Evolutionary conservation across 208 protist species (phyloP).

Genomic region (Leishmania gerbilli): DNA sequence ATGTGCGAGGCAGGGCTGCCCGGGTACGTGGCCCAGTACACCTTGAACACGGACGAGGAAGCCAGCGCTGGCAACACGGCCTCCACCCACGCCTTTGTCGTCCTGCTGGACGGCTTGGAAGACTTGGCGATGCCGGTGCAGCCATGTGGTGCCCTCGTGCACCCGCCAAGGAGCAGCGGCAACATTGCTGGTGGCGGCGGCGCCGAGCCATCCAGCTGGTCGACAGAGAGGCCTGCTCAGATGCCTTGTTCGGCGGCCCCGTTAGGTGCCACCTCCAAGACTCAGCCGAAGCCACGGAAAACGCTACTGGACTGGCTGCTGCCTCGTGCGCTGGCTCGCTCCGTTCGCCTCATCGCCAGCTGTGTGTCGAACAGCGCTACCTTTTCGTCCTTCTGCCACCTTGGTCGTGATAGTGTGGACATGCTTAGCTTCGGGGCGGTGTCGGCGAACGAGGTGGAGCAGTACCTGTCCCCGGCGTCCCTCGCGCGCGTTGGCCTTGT

Average conservation of each 20-base stretch:
- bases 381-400: constrained; percentile 23
- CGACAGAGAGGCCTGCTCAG: background rate
- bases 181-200: constrained; percentile 21
- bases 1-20: constrained; percentile 22
- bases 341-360: constrained; percentile 71
- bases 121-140: constrained; percentile 32
- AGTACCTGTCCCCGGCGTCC: constrained; percentile 48
- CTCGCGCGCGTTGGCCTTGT: constrained; percentile 47
- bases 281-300: background rate
- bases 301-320: constrained; percentile 33
- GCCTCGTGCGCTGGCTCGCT: constrained; percentile 61
- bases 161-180: constrained; percentile 26
- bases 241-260: background rate
- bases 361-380: constrained; percentile 32
- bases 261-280: background rate
- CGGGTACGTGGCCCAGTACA: constrained; percentile 20
- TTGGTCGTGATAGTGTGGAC: constrained; percentile 70
- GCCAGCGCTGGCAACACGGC: constrained; percentile 1
- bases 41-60: constrained; percentile 1
- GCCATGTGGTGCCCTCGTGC: constrained; percentile 60
- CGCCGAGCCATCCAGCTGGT: constrained; percentile 29
- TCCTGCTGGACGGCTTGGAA: constrained; percentile 74
- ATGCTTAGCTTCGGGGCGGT: constrained; percentile 45
- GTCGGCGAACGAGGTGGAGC: constrained; percentile 74
- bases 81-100: constrained; percentile 38